These are phyloP conservation scores for Fusarium sp. DNA, from an alignment of 2,329 filamentous ascomycete species.

Conservation along the genomic window DNA sequence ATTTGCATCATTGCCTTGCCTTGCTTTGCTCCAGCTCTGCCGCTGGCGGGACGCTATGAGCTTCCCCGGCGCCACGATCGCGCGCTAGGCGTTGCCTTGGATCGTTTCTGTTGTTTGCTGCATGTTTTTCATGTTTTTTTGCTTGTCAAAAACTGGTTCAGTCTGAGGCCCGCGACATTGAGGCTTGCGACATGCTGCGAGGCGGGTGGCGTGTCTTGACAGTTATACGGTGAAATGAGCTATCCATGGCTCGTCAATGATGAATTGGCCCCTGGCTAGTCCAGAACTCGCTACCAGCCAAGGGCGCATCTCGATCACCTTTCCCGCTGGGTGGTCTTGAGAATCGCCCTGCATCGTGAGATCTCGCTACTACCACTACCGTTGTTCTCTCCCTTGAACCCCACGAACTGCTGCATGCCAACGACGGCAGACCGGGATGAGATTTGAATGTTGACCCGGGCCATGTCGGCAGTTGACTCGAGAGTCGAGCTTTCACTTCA, in stretches of 20 bases:
- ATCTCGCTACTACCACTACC: conserved; percentile 20
- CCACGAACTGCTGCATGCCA: conserved; percentile 37
- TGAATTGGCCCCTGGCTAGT: conserved; percentile 7
- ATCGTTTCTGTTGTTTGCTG: neutral
- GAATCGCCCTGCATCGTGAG: conserved; percentile 30
- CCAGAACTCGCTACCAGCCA: neutral
- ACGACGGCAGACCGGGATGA: conserved; percentile 16
- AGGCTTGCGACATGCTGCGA: conserved; percentile 19
- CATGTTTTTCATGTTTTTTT: neutral
- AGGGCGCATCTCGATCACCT: conserved; percentile 28
- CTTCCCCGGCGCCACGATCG: neutral
- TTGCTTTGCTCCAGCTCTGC: conserved; percentile 5
- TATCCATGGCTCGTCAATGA: neutral
- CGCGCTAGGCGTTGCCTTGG: neutral
- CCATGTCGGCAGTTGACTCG: neutral
- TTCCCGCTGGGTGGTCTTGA: conserved; percentile 25
- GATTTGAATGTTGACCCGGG: neutral
- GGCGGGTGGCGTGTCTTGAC: conserved; percentile 28
- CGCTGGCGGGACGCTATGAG: neutral
- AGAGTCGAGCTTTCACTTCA: neutral
- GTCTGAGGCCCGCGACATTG: conserved; percentile 23
- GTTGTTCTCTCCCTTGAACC: conserved; percentile 23
- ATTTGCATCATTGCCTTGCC: conserved; percentile 18
- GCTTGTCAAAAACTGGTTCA: neutral
- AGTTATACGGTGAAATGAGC: conserved; percentile 10